Evolutionary conservation across 139 green algal species (phyloP), one percentile per base, ranked within the genome.

Genomic region (Picochlorum sp.): DNA sequence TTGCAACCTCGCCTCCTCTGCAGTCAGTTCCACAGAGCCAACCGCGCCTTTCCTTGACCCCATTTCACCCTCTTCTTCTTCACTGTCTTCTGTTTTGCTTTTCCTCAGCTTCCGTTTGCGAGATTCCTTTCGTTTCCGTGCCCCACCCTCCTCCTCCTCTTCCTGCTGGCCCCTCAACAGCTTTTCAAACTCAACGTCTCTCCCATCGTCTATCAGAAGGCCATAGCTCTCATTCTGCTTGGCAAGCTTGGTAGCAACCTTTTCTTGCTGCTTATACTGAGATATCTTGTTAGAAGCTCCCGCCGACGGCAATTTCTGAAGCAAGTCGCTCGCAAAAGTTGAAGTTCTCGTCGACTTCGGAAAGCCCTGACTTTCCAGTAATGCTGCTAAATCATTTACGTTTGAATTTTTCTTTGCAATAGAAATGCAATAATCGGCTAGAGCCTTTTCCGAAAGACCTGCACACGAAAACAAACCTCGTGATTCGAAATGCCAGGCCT

Each of bases 11-110:
- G 78, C 72, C 30, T 56, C 70, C 58, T 74, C 72, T 35, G 37
- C 35, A 29, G 43, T 20, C 45, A 47, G 28, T 53, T 65, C 53
- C 40, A 59, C 63, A 26, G 60, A 61, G 35, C 35, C 39, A 29
- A 47, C 61, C 18, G 71, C 59, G 3, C 29, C 25, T 14, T 75
- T 72, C 24, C 78, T 71, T 28, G 70, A 43, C 36, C 50, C 16
- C 68, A 51, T 4, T 64, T 63, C 68, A 37, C 80, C 72, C 12
- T 70, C 65, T 6, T 85, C 81, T 68, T 88, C 78, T 67, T 90
- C 81, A 83, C 78, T 87, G 14, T 70, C 65, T 5, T 80, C 72
- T 63, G 82, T 80, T 3, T 54, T 51, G 29, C 41, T 57, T 24
- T 59, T 64, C 32, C 50, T 55, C 37, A 58, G 41, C 33, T 62